phyloP scores from a whole-genome alignment of 1,139 yeast species.

The Debaryomycetaceae sp. region DNA sequence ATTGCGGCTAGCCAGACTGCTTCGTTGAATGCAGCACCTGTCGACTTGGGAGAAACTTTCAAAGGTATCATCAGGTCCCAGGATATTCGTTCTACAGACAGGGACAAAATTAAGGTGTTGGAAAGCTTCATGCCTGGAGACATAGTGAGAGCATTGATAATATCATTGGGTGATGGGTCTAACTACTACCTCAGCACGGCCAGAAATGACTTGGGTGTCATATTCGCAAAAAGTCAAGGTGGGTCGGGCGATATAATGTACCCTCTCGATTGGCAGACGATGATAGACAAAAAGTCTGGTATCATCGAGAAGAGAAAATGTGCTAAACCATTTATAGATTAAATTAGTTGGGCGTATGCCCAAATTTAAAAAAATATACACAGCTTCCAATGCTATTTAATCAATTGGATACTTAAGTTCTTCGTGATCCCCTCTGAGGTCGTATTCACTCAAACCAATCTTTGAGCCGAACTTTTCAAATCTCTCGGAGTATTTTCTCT shows the following conservation, averaged over 20 bases:
- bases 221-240: slow-evolving; percentile 70
- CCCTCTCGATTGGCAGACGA: slow-evolving; percentile 94
- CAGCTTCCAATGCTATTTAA: slow-evolving; percentile 7
- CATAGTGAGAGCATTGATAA: slow-evolving; percentile 74
- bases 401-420: slow-evolving; percentile 38
- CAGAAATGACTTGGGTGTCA: slow-evolving; percentile 86
- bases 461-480: slow-evolving; percentile 37
- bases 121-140: slow-evolving; percentile 91
- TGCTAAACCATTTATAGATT: slow-evolving; percentile 69
- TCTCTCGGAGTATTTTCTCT: slow-evolving; percentile 31
- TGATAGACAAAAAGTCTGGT: slow-evolving; percentile 78
- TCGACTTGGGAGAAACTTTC: slow-evolving; percentile 85
- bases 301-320: slow-evolving; percentile 78
- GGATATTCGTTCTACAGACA: slow-evolving; percentile 86
- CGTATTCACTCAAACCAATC: slow-evolving; percentile 59
- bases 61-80: slow-evolving; percentile 85
- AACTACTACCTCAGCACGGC: slow-evolving; percentile 90
- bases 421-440: slow-evolving; percentile 59
- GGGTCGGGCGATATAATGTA: slow-evolving; percentile 81
- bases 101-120: slow-evolving; percentile 78
- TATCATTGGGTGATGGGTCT: slow-evolving; percentile 90
- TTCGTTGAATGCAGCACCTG: slow-evolving; percentile 36
- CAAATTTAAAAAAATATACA: neutral
- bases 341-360: neutral
- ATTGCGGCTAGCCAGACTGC: slow-evolving; percentile 46